phyloP scores from a whole-genome alignment of 805 yeast species.

The Candida nemodendra region DNA sequence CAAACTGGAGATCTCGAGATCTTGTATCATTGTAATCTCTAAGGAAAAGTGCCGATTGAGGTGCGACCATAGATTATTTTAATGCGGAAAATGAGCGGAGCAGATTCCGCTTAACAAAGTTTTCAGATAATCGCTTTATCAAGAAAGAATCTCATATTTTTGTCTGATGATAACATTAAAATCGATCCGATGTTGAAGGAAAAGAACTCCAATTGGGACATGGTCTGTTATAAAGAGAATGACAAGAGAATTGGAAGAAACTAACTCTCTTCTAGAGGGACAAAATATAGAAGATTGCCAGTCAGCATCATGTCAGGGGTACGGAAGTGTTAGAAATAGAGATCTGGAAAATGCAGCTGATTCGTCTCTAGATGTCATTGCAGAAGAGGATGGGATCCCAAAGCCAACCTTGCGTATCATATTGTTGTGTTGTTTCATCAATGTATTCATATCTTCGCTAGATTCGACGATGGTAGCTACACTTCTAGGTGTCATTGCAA shows the following conservation, averaged over 20 bases:
- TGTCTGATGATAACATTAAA: too few relatives aligned
- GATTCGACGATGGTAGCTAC: constrained; percentile 57
- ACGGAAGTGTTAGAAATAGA: not conserved
- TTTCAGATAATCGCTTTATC: not conserved
- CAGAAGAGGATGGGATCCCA: not conserved
- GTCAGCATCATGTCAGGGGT: not conserved
- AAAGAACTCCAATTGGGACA: not conserved
- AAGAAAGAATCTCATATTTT: not conserved
- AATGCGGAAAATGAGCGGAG: not conserved
- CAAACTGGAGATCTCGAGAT: not conserved
- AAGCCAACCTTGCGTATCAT: constrained; percentile 1
- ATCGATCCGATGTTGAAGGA: too few relatives aligned
- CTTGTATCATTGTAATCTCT: not conserved
- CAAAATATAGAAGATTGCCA: too few relatives aligned
- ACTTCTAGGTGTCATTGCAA: constrained; percentile 47
- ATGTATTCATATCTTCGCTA: constrained; percentile 44
- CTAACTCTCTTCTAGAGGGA: too few relatives aligned
- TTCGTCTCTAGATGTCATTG: not conserved
- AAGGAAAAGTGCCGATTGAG: not conserved
- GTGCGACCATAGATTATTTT: not conserved
- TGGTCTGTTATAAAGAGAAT: not conserved
- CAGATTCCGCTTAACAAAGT: not conserved
- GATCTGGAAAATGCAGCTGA: not conserved
- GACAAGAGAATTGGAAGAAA: not conserved
- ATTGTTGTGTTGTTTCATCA: constrained; percentile 17